Evolutionary conservation across 2,329 filamentous ascomycete species (phyloP).

Genomic region (Xylaria sp.): DNA sequence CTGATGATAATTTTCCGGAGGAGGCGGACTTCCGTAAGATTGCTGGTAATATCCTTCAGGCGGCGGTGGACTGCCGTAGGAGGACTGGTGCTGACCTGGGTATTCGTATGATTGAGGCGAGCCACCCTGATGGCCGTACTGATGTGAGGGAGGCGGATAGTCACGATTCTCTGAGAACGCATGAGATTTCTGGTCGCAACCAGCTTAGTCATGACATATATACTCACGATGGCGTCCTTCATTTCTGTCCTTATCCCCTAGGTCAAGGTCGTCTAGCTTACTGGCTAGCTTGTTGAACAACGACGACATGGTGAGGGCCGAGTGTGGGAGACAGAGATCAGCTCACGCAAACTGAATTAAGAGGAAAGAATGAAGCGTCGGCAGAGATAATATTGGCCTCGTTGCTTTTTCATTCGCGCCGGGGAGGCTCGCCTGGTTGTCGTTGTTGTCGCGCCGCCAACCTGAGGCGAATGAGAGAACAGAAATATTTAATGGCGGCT

Average conservation of each 20-base stretch:
- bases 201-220: not conserved
- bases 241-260: conserved; percentile 45
- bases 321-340: not conserved
- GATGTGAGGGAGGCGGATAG: conserved; percentile 44
- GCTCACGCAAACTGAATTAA: not conserved
- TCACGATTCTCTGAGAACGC: conserved; percentile 38
- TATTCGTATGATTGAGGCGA: conserved; percentile 27
- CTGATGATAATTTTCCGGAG: conserved; percentile 16
- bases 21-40: conserved; percentile 13
- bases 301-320: conserved; percentile 42
- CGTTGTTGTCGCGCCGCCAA: not conserved
- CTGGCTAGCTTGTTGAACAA: conserved; percentile 49
- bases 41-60: conserved; percentile 18
- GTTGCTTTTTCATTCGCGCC: conserved; percentile 15
- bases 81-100: conserved; percentile 28
- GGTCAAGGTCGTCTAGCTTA: conserved; percentile 49
- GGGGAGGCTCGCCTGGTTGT: not conserved
- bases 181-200: conserved; percentile 10
- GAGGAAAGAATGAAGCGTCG: not conserved
- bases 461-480: conserved; percentile 1
- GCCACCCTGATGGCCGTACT: conserved; percentile 36
- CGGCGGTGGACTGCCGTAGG: conserved; percentile 23
- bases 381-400: not conserved
- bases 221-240: conserved; percentile 39
- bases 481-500: conserved; percentile 26